Percentiles rank a stretch among this genome's conserved stretches.
phyloP scores from a whole-genome alignment of 352 stramenopile genomes.

The Pythium oligandrum region DNA sequence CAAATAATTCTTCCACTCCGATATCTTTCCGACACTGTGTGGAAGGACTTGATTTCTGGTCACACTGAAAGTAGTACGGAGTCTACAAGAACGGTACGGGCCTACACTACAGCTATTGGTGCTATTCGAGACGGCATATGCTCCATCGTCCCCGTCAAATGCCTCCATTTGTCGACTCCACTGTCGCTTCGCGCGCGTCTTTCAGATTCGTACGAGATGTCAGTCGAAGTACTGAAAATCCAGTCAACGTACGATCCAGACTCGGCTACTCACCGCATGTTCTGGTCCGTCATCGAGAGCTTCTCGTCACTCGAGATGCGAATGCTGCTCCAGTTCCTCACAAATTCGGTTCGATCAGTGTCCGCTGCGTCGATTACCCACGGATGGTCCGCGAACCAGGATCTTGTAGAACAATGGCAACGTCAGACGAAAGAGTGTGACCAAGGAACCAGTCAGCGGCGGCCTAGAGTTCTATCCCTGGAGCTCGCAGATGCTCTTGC shows the following conservation, averaged over 20 bases:
- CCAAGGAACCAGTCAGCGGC: neutral
- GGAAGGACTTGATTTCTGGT: conserved; percentile 27
- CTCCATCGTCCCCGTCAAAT: conserved; percentile 44
- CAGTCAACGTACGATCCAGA: conserved; percentile 26
- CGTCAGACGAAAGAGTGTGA: too few relatives aligned
- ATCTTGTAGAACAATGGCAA: too few relatives aligned
- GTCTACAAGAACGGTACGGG: too few relatives aligned
- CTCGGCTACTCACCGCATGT: conserved; percentile 27
- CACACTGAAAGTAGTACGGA: neutral
- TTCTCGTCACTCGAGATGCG: conserved; percentile 47
- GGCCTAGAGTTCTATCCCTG: conserved; percentile 22
- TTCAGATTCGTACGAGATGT: conserved; percentile 6
- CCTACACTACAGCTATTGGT: conserved; percentile 10
- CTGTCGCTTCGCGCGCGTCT: conserved; percentile 21
- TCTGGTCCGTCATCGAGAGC: conserved; percentile 33
- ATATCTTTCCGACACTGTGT: conserved; percentile 24
- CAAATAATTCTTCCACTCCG: conserved; percentile 41
- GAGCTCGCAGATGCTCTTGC: conserved; percentile 38
- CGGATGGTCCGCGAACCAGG: too few relatives aligned
- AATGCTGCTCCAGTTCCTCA: conserved; percentile 44
- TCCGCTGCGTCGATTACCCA: too few relatives aligned
- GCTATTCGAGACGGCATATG: conserved; percentile 50
- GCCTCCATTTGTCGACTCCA: conserved; percentile 36
- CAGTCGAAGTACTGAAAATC: conserved; percentile 17
- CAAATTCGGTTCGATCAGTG: too few relatives aligned